phyloP scores from a whole-genome alignment of 2,329 filamentous ascomycete genomes.

The Tolypocladium album region DNA sequence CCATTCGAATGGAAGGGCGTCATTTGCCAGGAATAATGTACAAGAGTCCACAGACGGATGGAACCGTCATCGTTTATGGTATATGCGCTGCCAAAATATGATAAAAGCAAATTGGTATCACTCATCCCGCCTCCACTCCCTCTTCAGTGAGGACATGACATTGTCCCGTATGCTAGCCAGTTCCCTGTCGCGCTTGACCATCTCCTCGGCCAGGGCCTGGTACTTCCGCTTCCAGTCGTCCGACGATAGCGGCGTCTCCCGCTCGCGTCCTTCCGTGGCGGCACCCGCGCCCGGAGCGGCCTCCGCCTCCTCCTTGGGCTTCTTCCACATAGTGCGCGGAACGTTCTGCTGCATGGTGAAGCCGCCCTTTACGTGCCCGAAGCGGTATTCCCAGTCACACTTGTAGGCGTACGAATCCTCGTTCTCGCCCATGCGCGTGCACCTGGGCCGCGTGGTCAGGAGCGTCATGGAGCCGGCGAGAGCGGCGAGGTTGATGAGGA shows the following conservation, averaged over 20 bases:
- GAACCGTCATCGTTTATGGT: not conserved
- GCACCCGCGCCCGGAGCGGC: not conserved
- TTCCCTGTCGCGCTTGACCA: constrained; percentile 48
- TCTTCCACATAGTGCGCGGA: constrained; percentile 30
- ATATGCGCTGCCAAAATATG: not conserved
- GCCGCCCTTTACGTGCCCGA: constrained; percentile 39
- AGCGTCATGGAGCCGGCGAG: constrained; percentile 43
- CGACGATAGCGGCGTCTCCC: constrained; percentile 13
- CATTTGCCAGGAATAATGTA: not conserved
- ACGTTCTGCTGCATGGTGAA: constrained; percentile 43
- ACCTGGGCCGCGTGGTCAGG: constrained; percentile 28
- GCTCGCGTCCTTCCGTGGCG: not conserved
- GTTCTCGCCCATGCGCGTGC: constrained; percentile 31
- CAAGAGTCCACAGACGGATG: not conserved
- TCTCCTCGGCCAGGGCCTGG: constrained; percentile 44
- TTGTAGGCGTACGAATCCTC: constrained; percentile 34
- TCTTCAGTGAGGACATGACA: constrained; percentile 27
- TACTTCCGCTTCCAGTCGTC: constrained; percentile 43
- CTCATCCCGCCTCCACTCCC: constrained; percentile 4
- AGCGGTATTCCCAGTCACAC: constrained; percentile 44
- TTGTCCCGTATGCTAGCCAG: constrained; percentile 30
- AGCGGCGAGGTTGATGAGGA: constrained; percentile 48
- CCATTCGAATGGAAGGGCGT: not conserved
- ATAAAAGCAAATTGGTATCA: constrained; percentile 6
- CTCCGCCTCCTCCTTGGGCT: constrained; percentile 11